Evolutionary conservation across 129 eudicot genomes (phyloP), one percentile per base, ranked within the genome.

Genomic region (Artemisia annua): DNA sequence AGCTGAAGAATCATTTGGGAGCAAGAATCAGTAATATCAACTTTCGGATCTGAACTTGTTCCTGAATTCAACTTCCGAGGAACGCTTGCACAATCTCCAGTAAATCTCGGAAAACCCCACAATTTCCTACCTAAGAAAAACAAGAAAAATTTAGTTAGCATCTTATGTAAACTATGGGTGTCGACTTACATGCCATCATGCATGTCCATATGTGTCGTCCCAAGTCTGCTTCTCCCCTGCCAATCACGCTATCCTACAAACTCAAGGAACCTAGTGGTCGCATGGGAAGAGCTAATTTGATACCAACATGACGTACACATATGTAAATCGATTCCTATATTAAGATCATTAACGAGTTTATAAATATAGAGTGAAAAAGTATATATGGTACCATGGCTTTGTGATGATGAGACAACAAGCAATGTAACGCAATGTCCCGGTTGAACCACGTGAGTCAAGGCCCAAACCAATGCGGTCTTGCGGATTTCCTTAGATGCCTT

Each of bases 1-100:
- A 95, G 96, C 79, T 95, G 96, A 74, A 88, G 96, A 62, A 95
- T 95, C 97, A 95, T 95, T 73, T 95, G 96, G 51, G 99, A 95
- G 80, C 94, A 95, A 50, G 92, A 73, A 80, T 91, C 96, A 20
- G 94, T 85, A 52, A 95, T 81, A 74, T 95, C 91, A 0, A 71
- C 71, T 71, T 54, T 78, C 28, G 56, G 73, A 3, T 78, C 68
- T 9, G 73, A 9, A 69, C 67, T 81, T 19, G 90, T 84, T 56
- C 83, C 96, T 3, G 82, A 52, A 57, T 48, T 64, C 17, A 87
- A 79, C 77, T 69, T 87, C 72, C 83, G 72, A 20, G 83, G 96
- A 70, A 96, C 87, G 68, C 87, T 86, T 12, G 98, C 96, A 83
- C 98, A 93, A 56, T 90, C 97, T 74, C 98, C 97, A 0, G 97